Conservation (phyloP, 768 basidiomycete species). For the Boletus sp. region DNA sequence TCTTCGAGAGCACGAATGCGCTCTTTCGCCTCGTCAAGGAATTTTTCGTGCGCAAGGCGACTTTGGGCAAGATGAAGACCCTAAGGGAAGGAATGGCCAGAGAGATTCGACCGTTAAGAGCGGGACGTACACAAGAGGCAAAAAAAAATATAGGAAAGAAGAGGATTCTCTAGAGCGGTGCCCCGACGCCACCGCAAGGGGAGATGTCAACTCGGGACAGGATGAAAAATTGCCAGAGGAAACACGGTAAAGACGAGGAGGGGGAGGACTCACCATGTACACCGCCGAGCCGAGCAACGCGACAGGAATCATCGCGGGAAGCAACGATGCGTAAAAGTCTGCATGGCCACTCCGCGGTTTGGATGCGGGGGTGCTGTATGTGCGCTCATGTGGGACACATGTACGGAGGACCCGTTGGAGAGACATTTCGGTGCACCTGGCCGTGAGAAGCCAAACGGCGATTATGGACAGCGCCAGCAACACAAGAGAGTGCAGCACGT, state of each 20-base stretch:
- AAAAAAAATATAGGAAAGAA: conserved; percentile 1
- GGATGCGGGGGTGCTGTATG: conserved; percentile 10
- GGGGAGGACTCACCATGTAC: conserved; percentile 53
- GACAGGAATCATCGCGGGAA: conserved; percentile 77
- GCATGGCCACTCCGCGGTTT: conserved; percentile 47
- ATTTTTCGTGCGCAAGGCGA: conserved; percentile 67
- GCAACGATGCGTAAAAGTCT: conserved; percentile 62
- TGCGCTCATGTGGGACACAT: neutral
- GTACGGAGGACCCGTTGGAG: neutral
- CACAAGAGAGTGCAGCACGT: neutral
- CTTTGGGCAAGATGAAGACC: conserved; percentile 62
- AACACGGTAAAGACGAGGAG: neutral
- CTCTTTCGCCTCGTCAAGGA: conserved; percentile 56
- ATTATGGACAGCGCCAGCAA: too few relatives aligned
- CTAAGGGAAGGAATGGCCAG: conserved; percentile 34
- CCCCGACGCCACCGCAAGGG: conserved; percentile 10
- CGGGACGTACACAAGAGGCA: neutral
- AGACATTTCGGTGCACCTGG: neutral
- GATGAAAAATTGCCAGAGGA: conserved; percentile 1
- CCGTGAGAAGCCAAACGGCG: too few relatives aligned
- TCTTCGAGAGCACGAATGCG: conserved; percentile 55
- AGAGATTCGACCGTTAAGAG: conserved; percentile 13
- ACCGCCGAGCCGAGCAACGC: conserved; percentile 75
- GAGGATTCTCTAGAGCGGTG: neutral
- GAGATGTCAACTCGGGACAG: neutral